Conservation (phyloP, 2,329 filamentous ascomycete species). For the Fusarium graminum region DNA sequence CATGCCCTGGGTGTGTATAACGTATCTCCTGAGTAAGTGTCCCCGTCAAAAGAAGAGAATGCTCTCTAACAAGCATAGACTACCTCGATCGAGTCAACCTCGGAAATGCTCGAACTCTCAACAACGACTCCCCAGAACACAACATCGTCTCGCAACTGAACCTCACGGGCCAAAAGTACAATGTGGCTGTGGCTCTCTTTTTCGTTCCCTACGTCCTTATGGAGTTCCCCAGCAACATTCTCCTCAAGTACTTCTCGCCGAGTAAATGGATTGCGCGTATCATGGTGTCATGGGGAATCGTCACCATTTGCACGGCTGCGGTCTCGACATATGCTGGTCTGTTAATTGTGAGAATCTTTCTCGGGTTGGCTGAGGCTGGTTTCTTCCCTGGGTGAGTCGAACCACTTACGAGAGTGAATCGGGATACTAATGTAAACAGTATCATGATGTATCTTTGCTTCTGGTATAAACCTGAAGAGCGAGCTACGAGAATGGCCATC, state of each 20-base stretch:
- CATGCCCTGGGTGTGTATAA: slow-evolving; percentile 52
- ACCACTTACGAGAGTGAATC: accelerated
- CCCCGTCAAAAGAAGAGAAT: neutral
- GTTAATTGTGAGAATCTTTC: slow-evolving; percentile 61
- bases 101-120: slow-evolving; percentile 53
- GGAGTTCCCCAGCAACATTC: slow-evolving; percentile 53
- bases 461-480: slow-evolving; percentile 72
- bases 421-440: slow-evolving; percentile 16
- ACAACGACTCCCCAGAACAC: slow-evolving; percentile 53
- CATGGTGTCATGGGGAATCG: slow-evolving; percentile 63
- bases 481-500: slow-evolving; percentile 69
- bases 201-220: slow-evolving; percentile 51
- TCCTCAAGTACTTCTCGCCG: slow-evolving; percentile 54
- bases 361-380: slow-evolving; percentile 65
- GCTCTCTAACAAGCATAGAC: slow-evolving; percentile 14
- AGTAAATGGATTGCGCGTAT: slow-evolving; percentile 54
- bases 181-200: slow-evolving; percentile 51
- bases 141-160: slow-evolving; percentile 51
- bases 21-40: slow-evolving; percentile 50
- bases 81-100: slow-evolving; percentile 53
- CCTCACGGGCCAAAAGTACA: slow-evolving; percentile 52
- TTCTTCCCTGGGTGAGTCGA: slow-evolving; percentile 60
- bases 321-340: slow-evolving; percentile 62
- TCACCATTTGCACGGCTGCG: slow-evolving; percentile 63
- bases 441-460: slow-evolving; percentile 71